A percentile compares a stretch with the other conserved stretches of the same genome.
Conservation (phyloP, 148 eudicot genomes). For the Chenopodium formosanum region DNA sequence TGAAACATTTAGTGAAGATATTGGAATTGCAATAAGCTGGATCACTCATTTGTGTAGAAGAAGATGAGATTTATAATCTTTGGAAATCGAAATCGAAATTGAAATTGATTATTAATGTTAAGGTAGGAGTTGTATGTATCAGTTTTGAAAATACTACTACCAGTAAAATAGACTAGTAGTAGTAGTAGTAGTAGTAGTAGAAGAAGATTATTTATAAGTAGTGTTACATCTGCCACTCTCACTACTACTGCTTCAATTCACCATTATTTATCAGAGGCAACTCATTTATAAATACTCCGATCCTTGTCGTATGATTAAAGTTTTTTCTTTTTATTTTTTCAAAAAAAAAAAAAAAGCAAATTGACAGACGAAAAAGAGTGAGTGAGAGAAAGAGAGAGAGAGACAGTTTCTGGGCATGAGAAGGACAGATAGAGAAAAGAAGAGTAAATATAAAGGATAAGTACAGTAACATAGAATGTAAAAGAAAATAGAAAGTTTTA, state of each 20-base stretch:
- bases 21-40: slow-evolving; percentile 19
- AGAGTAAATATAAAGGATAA: background rate
- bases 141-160: background rate
- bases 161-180: too few species aligned
- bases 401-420: slow-evolving; percentile 23
- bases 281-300: background rate
- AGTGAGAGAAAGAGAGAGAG: slow-evolving; percentile 1
- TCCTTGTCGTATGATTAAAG: too few species aligned
- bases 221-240: background rate
- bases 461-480: slow-evolving; percentile 13
- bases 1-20: slow-evolving; percentile 48
- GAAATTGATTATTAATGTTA: too few species aligned
- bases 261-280: background rate
- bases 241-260: background rate
- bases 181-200: background rate
- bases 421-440: slow-evolving; percentile 2
- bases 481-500: slow-evolving; percentile 12
- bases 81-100: too few species aligned
- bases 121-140: too few species aligned
- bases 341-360: background rate
- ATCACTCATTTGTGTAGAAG: slow-evolving; percentile 17
- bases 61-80: too few species aligned
- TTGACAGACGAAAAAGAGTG: background rate
- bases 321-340: too few species aligned
- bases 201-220: too few species aligned